A percentile compares a stretch with the other conserved stretches of the same genome.
These are phyloP conservation scores for Penicillium sp. DNA, from an alignment of 2,329 filamentous ascomycete species.

Conservation along the genomic window DNA sequence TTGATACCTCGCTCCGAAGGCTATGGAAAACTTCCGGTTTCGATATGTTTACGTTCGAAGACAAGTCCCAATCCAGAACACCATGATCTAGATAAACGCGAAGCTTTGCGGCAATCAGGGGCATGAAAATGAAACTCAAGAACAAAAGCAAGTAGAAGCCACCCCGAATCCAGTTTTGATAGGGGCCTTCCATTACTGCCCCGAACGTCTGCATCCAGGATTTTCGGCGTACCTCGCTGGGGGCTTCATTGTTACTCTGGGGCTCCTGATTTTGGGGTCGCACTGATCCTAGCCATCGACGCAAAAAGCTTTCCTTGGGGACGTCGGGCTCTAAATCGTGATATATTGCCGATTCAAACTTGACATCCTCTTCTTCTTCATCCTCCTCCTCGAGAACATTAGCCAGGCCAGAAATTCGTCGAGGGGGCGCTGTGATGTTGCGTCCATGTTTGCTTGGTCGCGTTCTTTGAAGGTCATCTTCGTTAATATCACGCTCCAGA, in stretches of 20 bases:
- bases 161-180: conserved; percentile 12
- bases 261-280: not conserved
- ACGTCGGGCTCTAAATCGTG: not conserved
- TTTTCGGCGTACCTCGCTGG: not conserved
- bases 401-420: conserved; percentile 35
- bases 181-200: not conserved
- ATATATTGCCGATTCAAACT: not conserved
- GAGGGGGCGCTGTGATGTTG: conserved; percentile 40
- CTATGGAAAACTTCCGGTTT: conserved; percentile 27
- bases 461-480: conserved; percentile 38
- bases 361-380: conserved; percentile 23
- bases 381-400: conserved; percentile 33
- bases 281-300: conserved; percentile 8
- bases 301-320: conserved; percentile 7
- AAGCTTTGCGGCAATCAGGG: conserved; percentile 17
- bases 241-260: not conserved
- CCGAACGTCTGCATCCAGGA: not conserved
- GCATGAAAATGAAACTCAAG: conserved; percentile 13
- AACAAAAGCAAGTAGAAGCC: conserved; percentile 12
- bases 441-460: conserved; percentile 29
- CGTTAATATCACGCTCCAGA: conserved; percentile 39
- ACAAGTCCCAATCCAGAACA: conserved; percentile 7
- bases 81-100: conserved; percentile 15
- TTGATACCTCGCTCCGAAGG: conserved; percentile 29
- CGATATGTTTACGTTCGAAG: conserved; percentile 22